Base-by-base conservation (phyloP, 306 rosid genomes). In the Canavalia ensiformis region DNA sequence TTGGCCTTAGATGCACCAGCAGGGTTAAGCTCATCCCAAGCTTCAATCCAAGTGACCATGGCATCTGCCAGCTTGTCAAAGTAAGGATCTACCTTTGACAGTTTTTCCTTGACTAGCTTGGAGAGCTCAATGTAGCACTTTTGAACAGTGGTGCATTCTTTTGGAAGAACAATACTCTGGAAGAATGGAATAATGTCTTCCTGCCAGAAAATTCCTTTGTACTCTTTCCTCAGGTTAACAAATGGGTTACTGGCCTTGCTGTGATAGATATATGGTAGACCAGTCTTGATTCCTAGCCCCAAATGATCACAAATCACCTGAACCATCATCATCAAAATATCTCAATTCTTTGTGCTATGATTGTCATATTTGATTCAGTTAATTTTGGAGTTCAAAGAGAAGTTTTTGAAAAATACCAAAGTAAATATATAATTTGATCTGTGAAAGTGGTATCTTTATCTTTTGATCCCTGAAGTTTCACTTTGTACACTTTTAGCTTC, bases 281-380 rank as follows among this genome's bases (percentile, higher is more conserved):
- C 98, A 12, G 97, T 94, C 77, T 94, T 94, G 82, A 94, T 86
- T 79, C 98, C 98, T 72, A 90, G 82, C 72, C 98, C 97, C 92
- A 94, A 73, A 88, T 94, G 98, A 47, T 94, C 98, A 75, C 88
- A 83, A 28, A 94, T 91, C 73, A 94, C 98, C 90, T 87, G 63
- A 52, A 2, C 18, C 34, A 25, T 42, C 62, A 42, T 47, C 59
- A 81, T 57, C 25, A 71, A 54, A 30, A 30, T 37, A n/a, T 77
- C 58, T 58, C 55, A 73, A 31, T 50, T 41, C 31, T 41, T 46
- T 81, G 25, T 72, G 30, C 11, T 18, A 51, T 2, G 37, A 45
- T 12, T 37, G 3, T 2, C 41, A 37, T 37, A 37, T 37, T 37
- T 37, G 4, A 37, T 37, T 37, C 41, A 37, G 4, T 37, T 37